Evolutionary conservation across 805 yeast species (phyloP).

Genomic region (Brettanomyces anomalus): DNA sequence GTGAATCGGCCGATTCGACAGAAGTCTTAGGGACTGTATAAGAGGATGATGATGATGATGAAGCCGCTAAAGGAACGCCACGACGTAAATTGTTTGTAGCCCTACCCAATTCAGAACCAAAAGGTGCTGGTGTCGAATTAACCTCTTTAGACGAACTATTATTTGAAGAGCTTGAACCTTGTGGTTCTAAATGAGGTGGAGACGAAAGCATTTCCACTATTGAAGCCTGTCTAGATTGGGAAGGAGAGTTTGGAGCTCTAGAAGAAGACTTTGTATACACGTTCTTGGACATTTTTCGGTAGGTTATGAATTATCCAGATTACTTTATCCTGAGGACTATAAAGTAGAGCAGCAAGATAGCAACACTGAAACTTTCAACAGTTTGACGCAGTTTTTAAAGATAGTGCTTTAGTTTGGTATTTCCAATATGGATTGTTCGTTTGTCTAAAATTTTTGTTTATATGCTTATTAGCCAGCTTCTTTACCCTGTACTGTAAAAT

Average conservation of each 20-base stretch:
- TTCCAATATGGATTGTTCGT: too few relatives aligned
- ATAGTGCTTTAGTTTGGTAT: too few relatives aligned
- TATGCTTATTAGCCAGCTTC: too few relatives aligned
- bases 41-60: slow-evolving; percentile 1
- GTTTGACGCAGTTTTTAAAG: too few relatives aligned
- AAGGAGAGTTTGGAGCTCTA: slow-evolving; percentile 28
- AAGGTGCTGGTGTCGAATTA: background rate
- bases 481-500: too few relatives aligned
- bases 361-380: too few relatives aligned
- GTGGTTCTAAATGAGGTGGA: slow-evolving; percentile 54
- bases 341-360: too few relatives aligned
- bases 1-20: background rate
- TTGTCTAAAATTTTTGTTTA: too few relatives aligned
- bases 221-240: slow-evolving; percentile 47
- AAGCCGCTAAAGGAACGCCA: background rate
- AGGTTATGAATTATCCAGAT: too few relatives aligned
- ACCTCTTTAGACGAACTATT: slow-evolving; percentile 4
- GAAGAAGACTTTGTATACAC: slow-evolving; percentile 26
- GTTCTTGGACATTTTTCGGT: background rate
- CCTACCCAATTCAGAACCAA: background rate
- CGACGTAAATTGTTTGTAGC: background rate
- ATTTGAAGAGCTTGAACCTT: slow-evolving; percentile 9
- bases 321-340: too few relatives aligned
- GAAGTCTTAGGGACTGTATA: background rate
- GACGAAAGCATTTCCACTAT: slow-evolving; percentile 69